Evolutionary conservation across 768 basidiomycete genomes (phyloP).

Genomic region (Boletus tylopilopsis): DNA sequence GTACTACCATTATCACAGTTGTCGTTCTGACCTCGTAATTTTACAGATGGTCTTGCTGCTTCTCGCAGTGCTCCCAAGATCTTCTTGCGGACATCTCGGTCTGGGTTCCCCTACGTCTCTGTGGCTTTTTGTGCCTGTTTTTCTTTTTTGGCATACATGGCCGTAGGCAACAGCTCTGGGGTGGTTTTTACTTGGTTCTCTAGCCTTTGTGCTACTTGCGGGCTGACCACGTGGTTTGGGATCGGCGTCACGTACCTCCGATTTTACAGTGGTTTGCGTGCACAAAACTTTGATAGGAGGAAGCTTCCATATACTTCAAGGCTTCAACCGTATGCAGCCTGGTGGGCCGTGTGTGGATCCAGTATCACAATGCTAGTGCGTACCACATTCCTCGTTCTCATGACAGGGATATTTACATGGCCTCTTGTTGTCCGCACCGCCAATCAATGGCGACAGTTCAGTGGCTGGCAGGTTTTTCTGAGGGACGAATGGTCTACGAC

Average conservation of each 20-base stretch:
- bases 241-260: conserved; percentile 42
- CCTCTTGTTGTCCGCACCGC: neutral
- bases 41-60: conserved; percentile 47
- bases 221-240: conserved; percentile 40
- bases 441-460: conserved; percentile 24
- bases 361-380: conserved; percentile 34
- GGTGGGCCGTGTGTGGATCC: conserved; percentile 29
- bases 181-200: conserved; percentile 40
- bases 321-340: conserved; percentile 41
- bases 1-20: neutral
- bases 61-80: conserved; percentile 48
- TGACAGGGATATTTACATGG: neutral
- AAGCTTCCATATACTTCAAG: conserved; percentile 42
- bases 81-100: conserved; percentile 37
- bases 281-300: conserved; percentile 44
- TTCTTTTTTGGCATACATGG: conserved; percentile 37
- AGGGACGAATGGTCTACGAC: conserved; percentile 33
- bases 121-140: conserved; percentile 27
- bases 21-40: conserved; percentile 17
- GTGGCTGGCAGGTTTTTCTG: conserved; percentile 36
- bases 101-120: conserved; percentile 44
- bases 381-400: neutral
- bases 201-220: conserved; percentile 32
- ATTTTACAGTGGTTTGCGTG: conserved; percentile 42
- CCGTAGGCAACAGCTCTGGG: conserved; percentile 30